Evolutionary conservation across 306 rosid genomes (phyloP).

Genomic region (Pyrus betulifolia): DNA sequence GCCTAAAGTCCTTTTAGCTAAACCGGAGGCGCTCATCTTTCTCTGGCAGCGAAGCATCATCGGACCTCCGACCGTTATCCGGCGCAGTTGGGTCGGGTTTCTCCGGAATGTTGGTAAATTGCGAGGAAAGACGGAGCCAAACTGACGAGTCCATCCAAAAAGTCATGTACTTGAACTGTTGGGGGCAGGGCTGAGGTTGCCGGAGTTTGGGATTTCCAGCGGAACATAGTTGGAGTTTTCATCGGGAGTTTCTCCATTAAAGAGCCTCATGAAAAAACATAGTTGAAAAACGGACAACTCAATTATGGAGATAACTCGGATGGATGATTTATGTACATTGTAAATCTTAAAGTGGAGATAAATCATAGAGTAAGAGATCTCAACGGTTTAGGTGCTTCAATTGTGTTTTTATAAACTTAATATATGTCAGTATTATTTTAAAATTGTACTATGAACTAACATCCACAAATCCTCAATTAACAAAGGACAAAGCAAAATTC

Average conservation of each 20-base stretch:
- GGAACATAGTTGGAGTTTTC: background rate
- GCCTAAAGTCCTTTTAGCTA: slow-evolving; percentile 47
- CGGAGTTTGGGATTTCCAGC: slow-evolving; percentile 1
- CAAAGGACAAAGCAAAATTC: too few species aligned
- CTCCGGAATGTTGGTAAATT: slow-evolving; percentile 15
- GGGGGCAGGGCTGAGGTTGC: slow-evolving; percentile 73
- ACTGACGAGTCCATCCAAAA: slow-evolving; percentile 68
- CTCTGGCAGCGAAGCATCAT: slow-evolving; percentile 21
- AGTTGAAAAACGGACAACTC: background rate
- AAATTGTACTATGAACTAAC: background rate
- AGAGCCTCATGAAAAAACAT: background rate
- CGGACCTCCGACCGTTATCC: slow-evolving; percentile 30
- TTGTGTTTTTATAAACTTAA: background rate
- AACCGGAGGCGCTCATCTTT: slow-evolving; percentile 28
- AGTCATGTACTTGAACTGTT: slow-evolving; percentile 90
- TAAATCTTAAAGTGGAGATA: background rate
- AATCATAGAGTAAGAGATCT: background rate
- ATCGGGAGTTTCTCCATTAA: background rate
- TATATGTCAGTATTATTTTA: too few species aligned
- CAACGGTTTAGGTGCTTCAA: background rate
- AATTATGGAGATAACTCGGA: background rate
- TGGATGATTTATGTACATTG: slow-evolving; percentile 7
- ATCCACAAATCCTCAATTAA: too few species aligned
- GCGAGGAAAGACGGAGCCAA: slow-evolving; percentile 34
- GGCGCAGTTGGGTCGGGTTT: slow-evolving; percentile 35